Evolutionary conservation across 805 yeast genomes (phyloP).

Genomic region (Debaryomyces tyrocola): DNA sequence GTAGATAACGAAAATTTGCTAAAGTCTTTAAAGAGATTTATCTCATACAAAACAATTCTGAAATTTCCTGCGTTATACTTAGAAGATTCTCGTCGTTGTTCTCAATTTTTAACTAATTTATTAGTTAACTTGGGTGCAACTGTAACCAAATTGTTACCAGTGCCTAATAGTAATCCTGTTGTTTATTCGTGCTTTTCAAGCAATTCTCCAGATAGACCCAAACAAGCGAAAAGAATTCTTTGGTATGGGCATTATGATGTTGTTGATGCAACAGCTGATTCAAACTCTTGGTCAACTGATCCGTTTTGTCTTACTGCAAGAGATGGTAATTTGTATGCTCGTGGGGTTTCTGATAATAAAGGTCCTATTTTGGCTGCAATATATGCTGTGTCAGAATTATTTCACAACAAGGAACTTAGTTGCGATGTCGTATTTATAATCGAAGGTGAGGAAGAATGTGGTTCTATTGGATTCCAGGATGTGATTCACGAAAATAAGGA

Average conservation of each 20-base stretch:
- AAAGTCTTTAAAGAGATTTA: constrained; percentile 56
- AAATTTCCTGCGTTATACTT: constrained; percentile 65
- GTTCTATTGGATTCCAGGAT: constrained; percentile 80
- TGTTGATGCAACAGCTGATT: constrained; percentile 65
- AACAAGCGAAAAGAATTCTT: constrained; percentile 44
- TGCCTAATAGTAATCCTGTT: constrained; percentile 79
- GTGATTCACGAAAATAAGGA: constrained; percentile 53
- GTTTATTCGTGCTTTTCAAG: constrained; percentile 73
- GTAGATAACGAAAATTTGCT: constrained; percentile 64
- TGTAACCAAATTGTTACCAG: constrained; percentile 65
- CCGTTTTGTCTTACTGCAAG: constrained; percentile 76
- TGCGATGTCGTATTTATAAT: constrained; percentile 79
- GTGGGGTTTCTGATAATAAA: constrained; percentile 94
- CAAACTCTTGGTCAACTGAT: constrained; percentile 69
- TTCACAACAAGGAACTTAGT: constrained; percentile 48
- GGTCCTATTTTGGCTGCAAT: constrained; percentile 90
- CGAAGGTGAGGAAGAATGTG: constrained; percentile 96
- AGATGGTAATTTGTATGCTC: constrained; percentile 83
- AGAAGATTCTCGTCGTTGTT: constrained; percentile 85
- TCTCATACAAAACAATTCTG: constrained; percentile 76
- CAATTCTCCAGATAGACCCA: constrained; percentile 18
- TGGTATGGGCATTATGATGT: constrained; percentile 98
- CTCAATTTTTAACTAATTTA: constrained; percentile 64
- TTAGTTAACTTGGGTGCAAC: constrained; percentile 70
- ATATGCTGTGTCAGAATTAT: constrained; percentile 78